Evolutionary conservation across 371 early-diverging fungal species (phyloP), one percentile per base, ranked within the genome.

Genomic region (Homolaphlyctis polyrhiza): DNA sequence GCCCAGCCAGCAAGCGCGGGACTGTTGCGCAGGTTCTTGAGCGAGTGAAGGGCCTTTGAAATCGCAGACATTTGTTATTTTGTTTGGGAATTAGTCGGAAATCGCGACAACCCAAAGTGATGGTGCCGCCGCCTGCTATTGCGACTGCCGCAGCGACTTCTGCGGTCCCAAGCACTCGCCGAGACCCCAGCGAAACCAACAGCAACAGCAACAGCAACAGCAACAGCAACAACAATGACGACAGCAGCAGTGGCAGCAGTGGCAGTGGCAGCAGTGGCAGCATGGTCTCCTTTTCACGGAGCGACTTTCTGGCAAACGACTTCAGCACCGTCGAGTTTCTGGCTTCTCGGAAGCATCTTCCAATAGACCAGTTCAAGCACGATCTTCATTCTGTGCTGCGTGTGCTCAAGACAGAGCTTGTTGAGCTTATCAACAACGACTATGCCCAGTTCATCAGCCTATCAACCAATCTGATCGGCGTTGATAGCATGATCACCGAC

Each of bases 361-460:
- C 87, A 16, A 65, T 88, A 2, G 88, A 88, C 35, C 71, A 81
- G 32, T 76, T 90, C 62, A 88, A 88, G 66, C 72, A 72, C 13
- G 89, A 89, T 66, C 74, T 89, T 30, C 84, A 80, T 48, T 29
- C 51, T 4, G 50, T 52, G 48, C 72, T 87, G 65, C 77, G 74
- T 47, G 74, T 79, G 23, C 70, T 91, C 33, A 90, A 89, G 68
- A 74, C 76, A 18, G 91, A 90, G 58, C 83, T 92, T 30, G 84
- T 91, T 18, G 93, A 91, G 52, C 80, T 91, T 51, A 89, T 91
- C 70, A 90, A 91, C 69, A 73, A 80, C 60, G 91, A 91, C 66
- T 92, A 90, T 68, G 87, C 89, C 30, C 89, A 90, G 62, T 91
- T 91, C 68, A 88, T 92, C 55, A 85, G 86, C 61, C 73, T 92